These are phyloP conservation scores for Fusarium sp. DNA, from an alignment of 2,329 filamentous ascomycete genomes.

Conservation along the genomic window DNA sequence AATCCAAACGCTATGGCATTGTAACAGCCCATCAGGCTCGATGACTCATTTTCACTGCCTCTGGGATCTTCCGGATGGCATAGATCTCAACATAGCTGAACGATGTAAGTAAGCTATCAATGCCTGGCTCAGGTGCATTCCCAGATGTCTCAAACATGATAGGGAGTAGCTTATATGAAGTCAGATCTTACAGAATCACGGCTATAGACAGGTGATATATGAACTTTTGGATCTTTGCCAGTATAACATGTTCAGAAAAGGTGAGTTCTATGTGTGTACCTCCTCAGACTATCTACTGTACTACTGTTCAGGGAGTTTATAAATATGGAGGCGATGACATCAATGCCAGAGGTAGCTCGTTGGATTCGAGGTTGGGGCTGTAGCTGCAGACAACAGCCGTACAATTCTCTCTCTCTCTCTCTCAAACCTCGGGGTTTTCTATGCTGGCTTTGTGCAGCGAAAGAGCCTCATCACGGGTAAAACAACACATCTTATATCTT, in stretches of 20 bases:
- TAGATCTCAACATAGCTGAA: neutral
- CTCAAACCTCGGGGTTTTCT: rapidly evolving
- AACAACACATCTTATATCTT: too few species aligned
- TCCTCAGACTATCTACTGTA: too few species aligned
- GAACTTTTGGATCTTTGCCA: neutral
- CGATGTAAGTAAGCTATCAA: too few species aligned
- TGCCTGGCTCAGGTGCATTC: neutral
- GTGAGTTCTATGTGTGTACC: rapidly evolving
- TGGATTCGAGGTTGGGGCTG: rapidly evolving
- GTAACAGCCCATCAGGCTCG: too few species aligned
- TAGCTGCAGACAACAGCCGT: neutral
- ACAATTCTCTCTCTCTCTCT: rapidly evolving
- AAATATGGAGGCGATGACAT: rapidly evolving
- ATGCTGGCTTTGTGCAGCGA: rapidly evolving
- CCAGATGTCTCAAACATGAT: rapidly evolving
- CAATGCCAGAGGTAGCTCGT: neutral
- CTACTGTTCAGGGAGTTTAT: rapidly evolving
- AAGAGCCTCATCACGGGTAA: rapidly evolving
- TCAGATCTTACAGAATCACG: neutral
- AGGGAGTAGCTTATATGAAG: too few species aligned
- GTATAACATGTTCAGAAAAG: rapidly evolving
- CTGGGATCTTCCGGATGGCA: too few species aligned
- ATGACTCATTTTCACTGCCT: neutral
- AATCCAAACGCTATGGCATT: rapidly evolving
- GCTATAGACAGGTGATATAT: rapidly evolving